Evolutionary conservation across 495 filamentous ascomycete genomes (phyloP).

Genomic region (Pseudevernia furfuracea): DNA sequence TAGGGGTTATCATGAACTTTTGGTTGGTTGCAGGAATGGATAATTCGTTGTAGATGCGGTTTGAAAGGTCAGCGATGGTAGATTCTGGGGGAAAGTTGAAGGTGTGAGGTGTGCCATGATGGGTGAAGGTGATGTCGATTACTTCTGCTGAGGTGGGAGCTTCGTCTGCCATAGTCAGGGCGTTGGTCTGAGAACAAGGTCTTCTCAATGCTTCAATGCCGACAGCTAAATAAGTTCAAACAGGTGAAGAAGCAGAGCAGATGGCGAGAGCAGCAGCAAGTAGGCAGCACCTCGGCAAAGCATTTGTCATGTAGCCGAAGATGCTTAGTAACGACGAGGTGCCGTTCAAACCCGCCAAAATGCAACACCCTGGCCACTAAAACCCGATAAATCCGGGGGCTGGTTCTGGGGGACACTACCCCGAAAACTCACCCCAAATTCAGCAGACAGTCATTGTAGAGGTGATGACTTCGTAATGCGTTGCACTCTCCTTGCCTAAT

Average conservation of each 20-base stretch:
- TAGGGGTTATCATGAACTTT: conserved; percentile 65
- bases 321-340: too few species aligned
- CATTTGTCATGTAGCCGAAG: background rate
- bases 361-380: too few species aligned
- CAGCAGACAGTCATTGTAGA: too few species aligned
- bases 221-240: background rate
- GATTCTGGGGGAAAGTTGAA: conserved; percentile 38
- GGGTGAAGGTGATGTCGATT: conserved; percentile 41
- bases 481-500: too few species aligned
- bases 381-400: too few species aligned
- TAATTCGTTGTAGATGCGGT: conserved; percentile 43
- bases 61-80: conserved; percentile 54
- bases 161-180: background rate
- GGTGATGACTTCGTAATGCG: too few species aligned
- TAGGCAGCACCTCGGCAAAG: background rate
- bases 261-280: background rate
- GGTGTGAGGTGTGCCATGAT: conserved; percentile 46
- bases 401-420: too few species aligned
- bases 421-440: too few species aligned
- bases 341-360: too few species aligned
- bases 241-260: background rate
- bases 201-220: background rate
- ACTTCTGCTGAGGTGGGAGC: background rate
- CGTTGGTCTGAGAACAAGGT: background rate
- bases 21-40: conserved; percentile 62